Percentiles rank a stretch among this genome's conserved stretches.
Evolutionary conservation across 225 moss, liverwort and hornwort species (phyloP).

Genomic region (Pseudoscleropodium purum): DNA sequence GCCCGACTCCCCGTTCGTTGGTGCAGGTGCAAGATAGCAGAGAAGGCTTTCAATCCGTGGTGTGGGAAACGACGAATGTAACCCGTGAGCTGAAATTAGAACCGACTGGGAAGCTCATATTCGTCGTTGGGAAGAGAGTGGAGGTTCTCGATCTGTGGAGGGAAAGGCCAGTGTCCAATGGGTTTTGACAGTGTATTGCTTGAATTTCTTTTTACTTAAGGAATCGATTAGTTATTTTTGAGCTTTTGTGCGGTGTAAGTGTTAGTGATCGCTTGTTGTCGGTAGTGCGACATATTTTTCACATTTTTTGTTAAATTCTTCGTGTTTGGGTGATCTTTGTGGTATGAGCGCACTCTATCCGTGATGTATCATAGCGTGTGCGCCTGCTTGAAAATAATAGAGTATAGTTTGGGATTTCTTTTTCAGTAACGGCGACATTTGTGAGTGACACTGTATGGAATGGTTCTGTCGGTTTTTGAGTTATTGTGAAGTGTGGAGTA

Average conservation of each 20-base stretch:
- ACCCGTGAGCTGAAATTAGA: background rate
- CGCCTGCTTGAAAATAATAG: background rate
- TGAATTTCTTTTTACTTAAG: background rate
- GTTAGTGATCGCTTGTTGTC: background rate
- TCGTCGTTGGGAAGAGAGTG: background rate
- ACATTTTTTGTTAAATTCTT: background rate
- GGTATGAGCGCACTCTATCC: background rate
- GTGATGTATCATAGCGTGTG: background rate
- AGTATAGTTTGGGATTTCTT: background rate
- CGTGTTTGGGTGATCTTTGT: background rate
- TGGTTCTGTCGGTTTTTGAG: background rate
- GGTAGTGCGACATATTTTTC: background rate
- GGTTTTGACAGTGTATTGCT: background rate
- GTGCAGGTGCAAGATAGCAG: background rate
- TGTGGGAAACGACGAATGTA: background rate
- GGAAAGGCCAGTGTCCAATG: background rate
- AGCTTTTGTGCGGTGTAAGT: background rate
- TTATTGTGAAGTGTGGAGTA: background rate
- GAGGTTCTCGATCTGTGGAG: background rate
- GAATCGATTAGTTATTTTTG: background rate
- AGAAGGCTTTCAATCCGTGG: background rate
- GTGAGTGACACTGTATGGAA: background rate
- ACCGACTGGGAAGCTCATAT: background rate
- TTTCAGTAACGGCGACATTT: background rate
- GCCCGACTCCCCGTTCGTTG: background rate